These are phyloP conservation scores for Amphicarpaea edgeworthii DNA, from an alignment of 306 rosid genomes.

Conservation along the genomic window DNA sequence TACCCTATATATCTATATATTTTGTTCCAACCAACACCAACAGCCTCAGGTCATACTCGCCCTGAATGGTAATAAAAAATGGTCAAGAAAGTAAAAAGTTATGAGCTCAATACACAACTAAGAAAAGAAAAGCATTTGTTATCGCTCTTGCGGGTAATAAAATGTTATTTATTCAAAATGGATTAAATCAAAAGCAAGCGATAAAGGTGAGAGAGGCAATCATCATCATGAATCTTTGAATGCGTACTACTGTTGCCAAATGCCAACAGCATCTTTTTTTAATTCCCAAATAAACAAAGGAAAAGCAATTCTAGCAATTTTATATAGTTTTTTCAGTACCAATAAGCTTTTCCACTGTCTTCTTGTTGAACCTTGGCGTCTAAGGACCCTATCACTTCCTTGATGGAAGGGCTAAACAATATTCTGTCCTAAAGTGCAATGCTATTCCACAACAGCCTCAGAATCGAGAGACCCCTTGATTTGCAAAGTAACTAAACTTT, in stretches of 20 bases:
- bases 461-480: slow-evolving; percentile 1
- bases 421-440: slow-evolving; percentile 45
- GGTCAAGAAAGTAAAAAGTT: slow-evolving; percentile 6
- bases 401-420: slow-evolving; percentile 54
- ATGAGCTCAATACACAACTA: slow-evolving; percentile 32
- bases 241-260: slow-evolving; percentile 40
- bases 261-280: slow-evolving; percentile 45
- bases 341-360: slow-evolving; percentile 39
- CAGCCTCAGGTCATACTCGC: slow-evolving; percentile 20
- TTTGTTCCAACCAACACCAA: slow-evolving; percentile 31
- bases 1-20: background rate
- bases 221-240: slow-evolving; percentile 53
- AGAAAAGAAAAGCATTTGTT: slow-evolving; percentile 29
- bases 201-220: slow-evolving; percentile 52
- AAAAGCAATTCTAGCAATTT: slow-evolving; percentile 37
- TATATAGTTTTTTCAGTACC: background rate
- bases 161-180: slow-evolving; percentile 41
- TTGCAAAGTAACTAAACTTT: slow-evolving; percentile 31
- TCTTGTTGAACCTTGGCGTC: slow-evolving; percentile 51
- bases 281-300: slow-evolving; percentile 42
- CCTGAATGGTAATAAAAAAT: background rate
- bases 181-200: slow-evolving; percentile 48
- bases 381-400: slow-evolving; percentile 55
- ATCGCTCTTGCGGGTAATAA: background rate
- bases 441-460: background rate